phyloP scores from a whole-genome alignment of 345 rosid species.

The Sonneratia caseolaris region DNA sequence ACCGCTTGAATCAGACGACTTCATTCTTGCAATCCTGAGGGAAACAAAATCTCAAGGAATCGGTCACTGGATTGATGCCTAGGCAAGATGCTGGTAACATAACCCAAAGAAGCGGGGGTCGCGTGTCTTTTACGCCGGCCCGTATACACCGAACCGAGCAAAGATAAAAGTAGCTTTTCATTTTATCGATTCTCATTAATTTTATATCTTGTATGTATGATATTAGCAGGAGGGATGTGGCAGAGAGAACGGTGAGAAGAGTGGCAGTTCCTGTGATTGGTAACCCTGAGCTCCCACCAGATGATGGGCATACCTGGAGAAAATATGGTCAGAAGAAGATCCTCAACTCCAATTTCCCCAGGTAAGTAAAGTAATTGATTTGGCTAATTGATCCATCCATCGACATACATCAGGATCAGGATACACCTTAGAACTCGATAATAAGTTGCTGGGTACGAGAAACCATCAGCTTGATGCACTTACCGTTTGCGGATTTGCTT shows the following conservation, averaged over 20 bases:
- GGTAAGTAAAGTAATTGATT: constrained; percentile 26
- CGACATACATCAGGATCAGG: background rate
- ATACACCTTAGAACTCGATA: background rate
- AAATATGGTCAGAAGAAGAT: constrained; percentile 91
- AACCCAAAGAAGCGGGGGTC: too few relatives aligned
- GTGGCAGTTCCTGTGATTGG: constrained; percentile 41
- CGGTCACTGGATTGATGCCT: too few relatives aligned
- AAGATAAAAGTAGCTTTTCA: too few relatives aligned
- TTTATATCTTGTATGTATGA: background rate
- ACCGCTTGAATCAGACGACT: too few relatives aligned
- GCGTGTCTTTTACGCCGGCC: too few relatives aligned
- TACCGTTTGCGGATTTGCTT: background rate
- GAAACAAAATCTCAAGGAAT: too few relatives aligned
- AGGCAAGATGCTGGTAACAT: too few relatives aligned
- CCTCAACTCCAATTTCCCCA: constrained; percentile 53
- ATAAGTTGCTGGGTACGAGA: background rate
- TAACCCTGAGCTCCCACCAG: constrained; percentile 14
- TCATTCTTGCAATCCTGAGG: too few relatives aligned
- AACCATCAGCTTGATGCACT: background rate
- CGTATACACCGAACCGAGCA: too few relatives aligned
- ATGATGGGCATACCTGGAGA: constrained; percentile 33
- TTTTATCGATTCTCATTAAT: background rate
- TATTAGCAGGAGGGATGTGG: constrained; percentile 33
- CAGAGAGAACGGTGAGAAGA: constrained; percentile 14
- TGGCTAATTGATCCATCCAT: background rate